Conservation (phyloP, 2,329 filamentous ascomycete species). For the Ophiostoma pallidulum region DNA sequence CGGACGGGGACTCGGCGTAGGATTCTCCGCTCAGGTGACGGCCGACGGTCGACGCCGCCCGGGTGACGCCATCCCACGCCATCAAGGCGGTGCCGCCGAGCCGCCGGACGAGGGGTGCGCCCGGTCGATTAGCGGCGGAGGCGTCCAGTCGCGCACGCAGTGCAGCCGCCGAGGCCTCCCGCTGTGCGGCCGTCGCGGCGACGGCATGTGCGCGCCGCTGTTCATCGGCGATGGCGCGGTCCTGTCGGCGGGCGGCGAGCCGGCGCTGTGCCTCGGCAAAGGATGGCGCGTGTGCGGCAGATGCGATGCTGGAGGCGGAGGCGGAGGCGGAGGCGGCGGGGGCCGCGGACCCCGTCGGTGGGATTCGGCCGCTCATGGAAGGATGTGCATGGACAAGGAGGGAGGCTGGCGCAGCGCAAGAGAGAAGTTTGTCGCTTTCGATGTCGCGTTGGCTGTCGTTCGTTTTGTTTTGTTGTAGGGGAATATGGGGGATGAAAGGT, state of each 20-base stretch:
- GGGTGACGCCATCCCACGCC: constrained; percentile 56
- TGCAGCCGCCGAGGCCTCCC: constrained; percentile 23
- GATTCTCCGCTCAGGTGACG: background rate
- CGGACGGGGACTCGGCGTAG: background rate
- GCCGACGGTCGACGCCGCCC: background rate
- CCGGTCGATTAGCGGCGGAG: background rate
- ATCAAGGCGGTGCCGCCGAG: constrained; percentile 46
- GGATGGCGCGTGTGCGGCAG: constrained; percentile 32
- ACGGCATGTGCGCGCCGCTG: constrained; percentile 49
- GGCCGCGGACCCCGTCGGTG: constrained; percentile 4
- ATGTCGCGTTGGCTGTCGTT: no score
- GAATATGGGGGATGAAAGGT: no score
- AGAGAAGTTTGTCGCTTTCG: no score
- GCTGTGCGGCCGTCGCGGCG: constrained; percentile 18
- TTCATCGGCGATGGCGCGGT: constrained; percentile 62
- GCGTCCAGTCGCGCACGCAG: constrained; percentile 30
- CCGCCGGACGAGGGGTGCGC: constrained; percentile 31
- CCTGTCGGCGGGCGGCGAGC: constrained; percentile 68
- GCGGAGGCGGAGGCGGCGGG: background rate
- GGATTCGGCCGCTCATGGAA: constrained; percentile 9
- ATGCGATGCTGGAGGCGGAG: no score
- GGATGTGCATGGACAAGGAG: background rate
- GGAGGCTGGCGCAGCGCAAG: no score
- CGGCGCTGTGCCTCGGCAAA: constrained; percentile 87
- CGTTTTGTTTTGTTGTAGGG: no score